These are phyloP conservation scores for Cutaneotrichosporon spelunceum DNA, from an alignment of 1,284 basidiomycete species.

Conservation along the genomic window DNA sequence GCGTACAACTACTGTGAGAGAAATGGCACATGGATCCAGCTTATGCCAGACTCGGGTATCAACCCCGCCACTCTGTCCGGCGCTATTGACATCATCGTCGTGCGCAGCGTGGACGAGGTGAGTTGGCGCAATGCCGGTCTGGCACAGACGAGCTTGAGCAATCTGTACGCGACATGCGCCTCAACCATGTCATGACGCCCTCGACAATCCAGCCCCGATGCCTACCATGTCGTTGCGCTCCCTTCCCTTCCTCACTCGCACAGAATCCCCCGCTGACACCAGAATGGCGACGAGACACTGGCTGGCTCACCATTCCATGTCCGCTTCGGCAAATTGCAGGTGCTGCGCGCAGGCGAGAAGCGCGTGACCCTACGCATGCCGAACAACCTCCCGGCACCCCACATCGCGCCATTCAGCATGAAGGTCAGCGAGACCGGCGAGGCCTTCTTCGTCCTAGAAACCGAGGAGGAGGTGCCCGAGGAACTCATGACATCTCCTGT, in stretches of 20 bases:
- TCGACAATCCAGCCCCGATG: too few species aligned
- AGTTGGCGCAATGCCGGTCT: slow-evolving; percentile 9
- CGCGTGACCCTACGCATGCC: slow-evolving; percentile 77
- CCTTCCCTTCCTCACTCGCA: not conserved
- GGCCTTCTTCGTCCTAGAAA: slow-evolving; percentile 98
- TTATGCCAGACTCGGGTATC: slow-evolving; percentile 56
- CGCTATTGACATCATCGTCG: slow-evolving; percentile 94
- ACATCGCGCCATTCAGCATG: slow-evolving; percentile 80
- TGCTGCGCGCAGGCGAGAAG: slow-evolving; percentile 89
- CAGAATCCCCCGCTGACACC: slow-evolving; percentile 5
- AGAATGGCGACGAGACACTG: slow-evolving; percentile 59
- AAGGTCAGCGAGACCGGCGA: slow-evolving; percentile 98
- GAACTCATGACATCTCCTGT: slow-evolving; percentile 92
- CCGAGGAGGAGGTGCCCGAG: slow-evolving; percentile 86
- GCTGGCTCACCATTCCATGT: slow-evolving; percentile 97
- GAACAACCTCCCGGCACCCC: slow-evolving; percentile 48
- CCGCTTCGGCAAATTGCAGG: slow-evolving; percentile 96
- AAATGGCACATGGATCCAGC: not conserved
- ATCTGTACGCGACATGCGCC: too few species aligned
- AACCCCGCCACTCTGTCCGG: slow-evolving; percentile 93
- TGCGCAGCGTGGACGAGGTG: slow-evolving; percentile 67
- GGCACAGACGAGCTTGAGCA: too few species aligned
- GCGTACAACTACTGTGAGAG: slow-evolving; percentile 50
- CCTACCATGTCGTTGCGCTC: too few species aligned
- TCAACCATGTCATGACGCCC: too few species aligned